A percentile compares a stretch with the other conserved stretches of the same genome.
Conservation (phyloP, 2,329 filamentous ascomycete species). For the Chaetomium strumarium region DNA sequence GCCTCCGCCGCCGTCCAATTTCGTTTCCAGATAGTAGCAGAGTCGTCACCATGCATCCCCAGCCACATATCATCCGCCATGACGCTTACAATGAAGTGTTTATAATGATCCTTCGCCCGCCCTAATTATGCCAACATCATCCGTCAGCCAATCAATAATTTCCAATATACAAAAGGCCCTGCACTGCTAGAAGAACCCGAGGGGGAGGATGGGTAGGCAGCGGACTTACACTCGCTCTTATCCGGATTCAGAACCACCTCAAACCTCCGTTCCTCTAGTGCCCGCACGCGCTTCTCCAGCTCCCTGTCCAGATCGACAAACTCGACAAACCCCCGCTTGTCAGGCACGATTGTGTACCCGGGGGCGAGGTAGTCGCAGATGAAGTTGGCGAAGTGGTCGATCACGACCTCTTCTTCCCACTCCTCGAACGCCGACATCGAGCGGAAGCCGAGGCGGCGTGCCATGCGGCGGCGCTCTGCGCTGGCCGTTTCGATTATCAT, state of each 20-base stretch:
- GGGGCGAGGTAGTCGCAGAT: constrained; percentile 14
- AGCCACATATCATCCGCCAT: constrained; percentile 15
- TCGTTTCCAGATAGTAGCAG: not conserved
- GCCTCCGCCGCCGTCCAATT: constrained; percentile 5
- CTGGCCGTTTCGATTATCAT: not conserved
- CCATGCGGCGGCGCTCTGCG: not conserved
- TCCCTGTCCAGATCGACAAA: constrained; percentile 10
- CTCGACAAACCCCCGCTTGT: not conserved
- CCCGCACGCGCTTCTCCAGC: constrained; percentile 2
- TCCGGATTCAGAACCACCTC: constrained; percentile 9
- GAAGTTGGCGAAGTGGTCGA: constrained; percentile 15
- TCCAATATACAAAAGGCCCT: too few species aligned
- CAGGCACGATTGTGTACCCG: constrained; percentile 10
- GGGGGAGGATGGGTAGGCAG: not conserved
- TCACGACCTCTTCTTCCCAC: constrained; percentile 13
- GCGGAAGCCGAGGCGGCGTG: constrained; percentile 9
- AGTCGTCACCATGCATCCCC: not conserved
- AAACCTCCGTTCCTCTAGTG: constrained; percentile 7
- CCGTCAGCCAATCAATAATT: not conserved
- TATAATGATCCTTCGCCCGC: constrained; percentile 13
- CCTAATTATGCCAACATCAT: not conserved
- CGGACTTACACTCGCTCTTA: constrained; percentile 12
- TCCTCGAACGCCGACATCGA: not conserved
- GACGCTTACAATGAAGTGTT: constrained; percentile 14
- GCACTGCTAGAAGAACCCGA: not conserved